Evolutionary conservation across 1,284 basidiomycete genomes (phyloP), one percentile per base, ranked within the genome.

Genomic region (Naganishia sp.): DNA sequence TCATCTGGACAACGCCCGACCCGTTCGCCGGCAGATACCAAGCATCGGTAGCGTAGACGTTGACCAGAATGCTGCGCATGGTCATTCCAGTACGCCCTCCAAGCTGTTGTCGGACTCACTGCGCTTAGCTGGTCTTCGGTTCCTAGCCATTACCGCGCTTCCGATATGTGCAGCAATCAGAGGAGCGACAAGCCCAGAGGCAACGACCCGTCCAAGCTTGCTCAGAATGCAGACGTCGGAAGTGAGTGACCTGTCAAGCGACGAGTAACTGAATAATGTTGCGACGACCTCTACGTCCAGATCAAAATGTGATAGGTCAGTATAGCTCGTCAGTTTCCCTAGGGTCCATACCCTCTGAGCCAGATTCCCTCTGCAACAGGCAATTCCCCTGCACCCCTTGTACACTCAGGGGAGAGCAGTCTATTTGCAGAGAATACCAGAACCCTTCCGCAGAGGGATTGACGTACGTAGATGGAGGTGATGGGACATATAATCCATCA

Each of bases 281-380:
- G 25, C 25, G n/a, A 46, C n/a, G 45, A 46, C 18, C 45, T 21
- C 25, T 39, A 28, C n/a, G 13, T 44, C 25, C 55, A 56, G 55
- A 25, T 56, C 55, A 15, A 56, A 56, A 28, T 56, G 55, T 45
- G 55, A 56, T 21, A 56, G 55, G 55, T 56, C 42, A 56, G 55
- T 44, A 39, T 39, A 6, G 36, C 13, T 39, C 1, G 1, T 39
- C 11, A 10, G 28, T 42, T 6, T 2, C n/a, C 23, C 28, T 25
- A 18, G 43, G 43, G 28, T 6, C 18, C 2, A 21, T 13, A 10
- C 1, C 39, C 36, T 45, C 9, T 10, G 11, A 25, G 21, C 9
- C 36, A 39, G 36, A 7, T 3, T 7, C 36, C 4, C 36, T 7
- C 6, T 49, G 48, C 48, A n/a, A 49, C 36, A 48, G 57, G 18